Percentiles rank a stretch among this genome's conserved stretches.
Conservation (phyloP, 176 grass and related monocot genomes). For the Eleusine indica region DNA sequence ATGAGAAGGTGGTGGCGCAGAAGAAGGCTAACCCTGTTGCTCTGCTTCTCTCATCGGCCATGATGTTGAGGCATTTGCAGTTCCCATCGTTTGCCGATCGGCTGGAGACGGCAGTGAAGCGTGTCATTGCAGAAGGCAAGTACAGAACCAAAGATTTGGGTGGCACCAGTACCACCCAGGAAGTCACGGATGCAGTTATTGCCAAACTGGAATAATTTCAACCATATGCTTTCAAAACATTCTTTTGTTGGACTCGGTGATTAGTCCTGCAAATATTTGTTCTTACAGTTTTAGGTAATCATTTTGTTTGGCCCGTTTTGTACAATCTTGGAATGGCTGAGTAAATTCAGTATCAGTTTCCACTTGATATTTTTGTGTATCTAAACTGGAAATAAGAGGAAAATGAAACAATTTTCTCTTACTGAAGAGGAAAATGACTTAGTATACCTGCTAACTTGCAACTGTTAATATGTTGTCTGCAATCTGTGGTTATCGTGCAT, state of each 20-base stretch:
- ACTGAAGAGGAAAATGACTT: not conserved
- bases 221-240: not conserved
- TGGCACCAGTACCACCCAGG: conserved; percentile 78
- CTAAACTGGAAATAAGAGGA: conserved; percentile 51
- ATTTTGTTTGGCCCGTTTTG: conserved; percentile 40
- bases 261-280: conserved; percentile 45
- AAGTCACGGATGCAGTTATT: conserved; percentile 82
- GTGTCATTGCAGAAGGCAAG: conserved; percentile 79
- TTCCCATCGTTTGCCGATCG: conserved; percentile 87
- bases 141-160: conserved; percentile 95
- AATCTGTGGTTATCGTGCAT: not conserved
- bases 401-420: conserved; percentile 24
- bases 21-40: conserved; percentile 91
- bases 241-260: conserved; percentile 31
- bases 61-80: conserved; percentile 97
- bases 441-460: not conserved
- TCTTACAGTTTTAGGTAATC: conserved; percentile 42
- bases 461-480: not conserved
- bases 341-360: conserved; percentile 17
- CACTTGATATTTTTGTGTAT: conserved; percentile 9
- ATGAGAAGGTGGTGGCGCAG: conserved; percentile 72
- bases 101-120: conserved; percentile 74
- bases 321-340: conserved; percentile 39
- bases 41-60: conserved; percentile 85
- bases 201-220: conserved; percentile 55